These are phyloP conservation scores for Nicotiana attenuata DNA, from an alignment of 257 asterid genomes.

Conservation along the genomic window DNA sequence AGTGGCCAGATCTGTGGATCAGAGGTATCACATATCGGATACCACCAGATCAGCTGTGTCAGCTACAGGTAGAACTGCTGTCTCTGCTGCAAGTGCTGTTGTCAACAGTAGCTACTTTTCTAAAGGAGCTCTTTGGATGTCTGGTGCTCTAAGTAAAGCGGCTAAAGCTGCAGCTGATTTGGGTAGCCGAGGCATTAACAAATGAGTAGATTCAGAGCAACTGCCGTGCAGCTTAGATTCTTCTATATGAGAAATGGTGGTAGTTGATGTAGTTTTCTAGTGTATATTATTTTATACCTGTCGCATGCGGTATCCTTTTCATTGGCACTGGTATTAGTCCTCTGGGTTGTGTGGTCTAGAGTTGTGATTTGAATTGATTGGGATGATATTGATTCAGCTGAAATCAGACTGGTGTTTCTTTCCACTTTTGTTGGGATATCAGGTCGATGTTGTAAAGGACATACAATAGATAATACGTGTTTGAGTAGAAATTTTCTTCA, in stretches of 20 bases:
- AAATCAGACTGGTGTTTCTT: neutral
- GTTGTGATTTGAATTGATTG: neutral
- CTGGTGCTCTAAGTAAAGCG: conserved; percentile 72
- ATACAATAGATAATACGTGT: neutral
- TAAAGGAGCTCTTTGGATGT: conserved; percentile 79
- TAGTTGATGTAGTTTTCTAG: neutral
- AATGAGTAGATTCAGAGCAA: conserved; percentile 18
- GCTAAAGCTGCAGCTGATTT: conserved; percentile 75
- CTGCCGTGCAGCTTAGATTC: neutral
- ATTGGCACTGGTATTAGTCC: neutral
- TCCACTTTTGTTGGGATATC: neutral
- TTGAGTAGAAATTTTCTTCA: neutral
- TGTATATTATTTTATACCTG: neutral
- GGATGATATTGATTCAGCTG: neutral
- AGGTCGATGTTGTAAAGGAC: neutral
- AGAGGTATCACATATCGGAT: conserved; percentile 53
- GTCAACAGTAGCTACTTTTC: conserved; percentile 75
- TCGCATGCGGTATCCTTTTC: neutral
- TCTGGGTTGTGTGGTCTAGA: neutral
- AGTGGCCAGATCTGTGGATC: conserved; percentile 56
- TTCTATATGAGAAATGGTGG: conserved; percentile 5
- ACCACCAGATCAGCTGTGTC: conserved; percentile 69
- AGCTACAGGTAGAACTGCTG: conserved; percentile 78
- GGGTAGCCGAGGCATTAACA: conserved; percentile 46
- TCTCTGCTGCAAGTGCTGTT: conserved; percentile 71